Evolutionary conservation across 495 filamentous ascomycete genomes (phyloP), one percentile per base, ranked within the genome.

Genomic region (Hypoxylon cercidicola): DNA sequence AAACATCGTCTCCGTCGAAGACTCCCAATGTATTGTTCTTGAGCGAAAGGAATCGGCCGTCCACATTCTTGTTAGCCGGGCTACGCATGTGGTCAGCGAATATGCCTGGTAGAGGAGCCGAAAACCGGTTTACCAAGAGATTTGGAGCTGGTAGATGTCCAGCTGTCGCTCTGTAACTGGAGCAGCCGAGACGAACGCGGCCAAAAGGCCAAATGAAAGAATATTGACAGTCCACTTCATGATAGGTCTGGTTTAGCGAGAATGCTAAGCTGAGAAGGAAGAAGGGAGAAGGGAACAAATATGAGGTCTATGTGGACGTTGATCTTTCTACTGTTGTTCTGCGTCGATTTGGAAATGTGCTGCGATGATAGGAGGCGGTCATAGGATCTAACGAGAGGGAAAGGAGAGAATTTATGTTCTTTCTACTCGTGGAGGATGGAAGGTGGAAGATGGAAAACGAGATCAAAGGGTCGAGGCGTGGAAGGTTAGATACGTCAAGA

Each of bases 101-200:
- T n/a, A 35, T n/a, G 16, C 11, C 5, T n/a, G 3, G 13, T 4
- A 13, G n/a, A 8, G 10, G 12, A 8, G 32, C 21, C 2, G 37
- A 4, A 13, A 10, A 50, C 39, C 5, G 8, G 19, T 34, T 13
- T 65, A 73, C 71, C 68, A 64, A 30, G 62, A 62, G 41, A 73
- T 51, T 19, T 73, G 66, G 19, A 73, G 64, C 43, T 73, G 62
- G 54, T 64, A 73, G 47, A 73, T 58, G 40, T 73, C 59, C 11
- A 69, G 65, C 15, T 69, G 60, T 43, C 68, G 58, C 8, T 60
- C 64, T 1, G 45, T 53, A 44, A 71, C 13, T 1, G 71, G 68
- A n/a, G 65, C 62, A 44, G 71, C 65, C 4, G 50, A 53, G 44
- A 45, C 64, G 37, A 48, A 64, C 25, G 62, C 44, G 64, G 62